These are phyloP conservation scores for Rhexocercosporidium sp. DNA, from an alignment of 2,329 filamentous ascomycete genomes.

Conservation along the genomic window DNA sequence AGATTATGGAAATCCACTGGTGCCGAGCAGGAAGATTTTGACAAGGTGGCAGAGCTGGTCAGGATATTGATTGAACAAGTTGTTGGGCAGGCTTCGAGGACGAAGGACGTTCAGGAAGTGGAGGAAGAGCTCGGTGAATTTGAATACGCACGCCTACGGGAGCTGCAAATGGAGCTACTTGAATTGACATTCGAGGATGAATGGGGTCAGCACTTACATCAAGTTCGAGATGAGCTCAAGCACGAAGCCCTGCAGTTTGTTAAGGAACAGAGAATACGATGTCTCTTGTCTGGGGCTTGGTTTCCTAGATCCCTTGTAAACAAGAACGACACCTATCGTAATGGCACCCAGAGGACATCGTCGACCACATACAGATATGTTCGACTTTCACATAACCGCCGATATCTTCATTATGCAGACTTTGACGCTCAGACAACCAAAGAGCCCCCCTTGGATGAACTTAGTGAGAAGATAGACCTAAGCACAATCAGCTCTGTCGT, in stretches of 20 bases:
- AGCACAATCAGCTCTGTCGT: slow-evolving; percentile 89
- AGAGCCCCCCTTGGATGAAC: slow-evolving; percentile 73
- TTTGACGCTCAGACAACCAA: slow-evolving; percentile 70
- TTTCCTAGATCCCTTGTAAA: slow-evolving; percentile 59
- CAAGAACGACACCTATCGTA: slow-evolving; percentile 44
- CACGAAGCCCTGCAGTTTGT: slow-evolving; percentile 94
- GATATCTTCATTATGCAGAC: slow-evolving; percentile 88
- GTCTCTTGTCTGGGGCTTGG: slow-evolving; percentile 88
- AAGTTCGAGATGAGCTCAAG: slow-evolving; percentile 89
- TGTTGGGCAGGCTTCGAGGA: slow-evolving; percentile 79
- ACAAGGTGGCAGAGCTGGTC: slow-evolving; percentile 89
- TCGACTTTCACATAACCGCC: slow-evolving; percentile 86
- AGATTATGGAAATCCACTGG: slow-evolving; percentile 91
- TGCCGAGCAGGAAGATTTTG: slow-evolving; percentile 84
- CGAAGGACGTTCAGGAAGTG: slow-evolving; percentile 82
- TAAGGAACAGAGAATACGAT: slow-evolving; percentile 94
- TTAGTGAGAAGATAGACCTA: slow-evolving; percentile 85
- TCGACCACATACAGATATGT: slow-evolving; percentile 73
- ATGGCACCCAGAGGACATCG: slow-evolving; percentile 24
- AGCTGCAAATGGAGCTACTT: slow-evolving; percentile 91
- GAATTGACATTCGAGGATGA: slow-evolving; percentile 92
- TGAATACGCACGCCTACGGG: slow-evolving; percentile 77
- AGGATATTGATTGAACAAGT: slow-evolving; percentile 90
- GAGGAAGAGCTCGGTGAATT: slow-evolving; percentile 89
- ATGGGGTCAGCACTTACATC: slow-evolving; percentile 88